Percentiles rank a stretch among this genome's conserved stretches.
Conservation (phyloP, 495 filamentous ascomycete species). For the Podospora conica region DNA sequence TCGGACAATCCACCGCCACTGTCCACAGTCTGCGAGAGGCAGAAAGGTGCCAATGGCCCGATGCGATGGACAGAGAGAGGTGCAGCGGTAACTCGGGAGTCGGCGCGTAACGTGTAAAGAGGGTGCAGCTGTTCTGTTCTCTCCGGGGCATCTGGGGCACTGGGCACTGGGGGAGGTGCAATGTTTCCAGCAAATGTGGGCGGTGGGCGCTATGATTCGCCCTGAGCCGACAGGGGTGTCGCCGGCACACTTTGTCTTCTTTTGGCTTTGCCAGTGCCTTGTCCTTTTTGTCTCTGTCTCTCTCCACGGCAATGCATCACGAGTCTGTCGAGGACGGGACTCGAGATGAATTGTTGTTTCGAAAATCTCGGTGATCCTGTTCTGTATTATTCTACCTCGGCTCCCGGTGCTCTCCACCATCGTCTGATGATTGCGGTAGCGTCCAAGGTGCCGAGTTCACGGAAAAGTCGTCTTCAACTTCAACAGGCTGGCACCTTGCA, state of each 20-base stretch:
- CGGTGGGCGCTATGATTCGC: neutral
- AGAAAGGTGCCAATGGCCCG: neutral
- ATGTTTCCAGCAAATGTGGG: constrained; percentile 5
- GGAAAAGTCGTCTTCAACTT: too few relatives aligned
- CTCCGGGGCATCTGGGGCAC: constrained; percentile 9
- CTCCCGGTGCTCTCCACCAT: neutral
- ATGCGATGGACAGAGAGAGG: too few relatives aligned
- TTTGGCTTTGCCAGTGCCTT: neutral
- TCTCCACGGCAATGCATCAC: neutral
- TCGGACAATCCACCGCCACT: neutral
- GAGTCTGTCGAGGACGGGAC: too few relatives aligned
- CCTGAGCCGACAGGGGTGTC: neutral
- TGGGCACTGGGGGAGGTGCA: neutral
- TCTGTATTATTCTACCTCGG: neutral
- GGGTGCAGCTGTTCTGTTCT: constrained; percentile 15
- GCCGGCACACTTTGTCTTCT: neutral
- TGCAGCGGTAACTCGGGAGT: constrained; percentile 6
- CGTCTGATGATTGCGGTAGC: neutral
- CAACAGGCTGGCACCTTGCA: neutral
- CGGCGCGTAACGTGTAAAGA: constrained; percentile 28
- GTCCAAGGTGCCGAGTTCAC: neutral
- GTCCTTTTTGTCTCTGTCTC: neutral
- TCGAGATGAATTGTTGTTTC: too few relatives aligned
- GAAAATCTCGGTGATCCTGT: neutral
- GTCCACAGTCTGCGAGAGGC: neutral